Conservation (phyloP, 148 eudicot species). For the Rhododendron griersonianum region DNA sequence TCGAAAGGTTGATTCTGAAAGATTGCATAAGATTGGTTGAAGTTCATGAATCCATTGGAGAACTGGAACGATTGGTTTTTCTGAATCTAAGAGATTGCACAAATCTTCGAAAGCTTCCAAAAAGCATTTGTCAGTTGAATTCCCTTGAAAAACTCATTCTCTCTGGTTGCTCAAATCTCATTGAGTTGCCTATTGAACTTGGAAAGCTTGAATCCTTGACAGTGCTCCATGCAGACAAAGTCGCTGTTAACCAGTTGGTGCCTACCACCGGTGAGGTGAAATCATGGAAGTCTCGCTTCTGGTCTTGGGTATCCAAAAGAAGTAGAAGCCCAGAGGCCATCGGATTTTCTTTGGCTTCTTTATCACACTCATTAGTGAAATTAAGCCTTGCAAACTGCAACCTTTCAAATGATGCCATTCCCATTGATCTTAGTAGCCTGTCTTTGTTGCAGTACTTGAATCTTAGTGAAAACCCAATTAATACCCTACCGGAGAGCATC, state of each 20-base stretch:
- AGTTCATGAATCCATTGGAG: constrained; percentile 15
- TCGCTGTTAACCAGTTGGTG: background rate
- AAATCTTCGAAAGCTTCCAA: constrained; percentile 13
- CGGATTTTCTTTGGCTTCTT: background rate
- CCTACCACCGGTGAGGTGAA: background rate
- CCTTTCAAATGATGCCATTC: background rate
- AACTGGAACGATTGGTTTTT: background rate
- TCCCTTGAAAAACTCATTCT: constrained; percentile 3
- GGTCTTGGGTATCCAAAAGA: background rate
- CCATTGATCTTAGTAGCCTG: background rate
- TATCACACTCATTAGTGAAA: background rate
- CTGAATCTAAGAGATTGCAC: constrained; percentile 9
- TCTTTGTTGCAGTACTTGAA: background rate
- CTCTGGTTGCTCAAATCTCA: constrained; percentile 12
- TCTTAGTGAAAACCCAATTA: constrained; percentile 3
- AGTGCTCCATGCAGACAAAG: background rate
- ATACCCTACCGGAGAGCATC: constrained; percentile 8
- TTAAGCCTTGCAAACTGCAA: background rate
- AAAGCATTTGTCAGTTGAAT: background rate
- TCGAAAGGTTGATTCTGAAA: background rate
- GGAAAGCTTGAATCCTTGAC: constrained; percentile 2
- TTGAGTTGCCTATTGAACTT: background rate
- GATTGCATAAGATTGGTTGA: constrained; percentile 5
- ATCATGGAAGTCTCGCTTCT: background rate
- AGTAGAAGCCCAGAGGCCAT: background rate